Base-by-base conservation (phyloP, 208 protist species). In the Leishmania major region DNA sequence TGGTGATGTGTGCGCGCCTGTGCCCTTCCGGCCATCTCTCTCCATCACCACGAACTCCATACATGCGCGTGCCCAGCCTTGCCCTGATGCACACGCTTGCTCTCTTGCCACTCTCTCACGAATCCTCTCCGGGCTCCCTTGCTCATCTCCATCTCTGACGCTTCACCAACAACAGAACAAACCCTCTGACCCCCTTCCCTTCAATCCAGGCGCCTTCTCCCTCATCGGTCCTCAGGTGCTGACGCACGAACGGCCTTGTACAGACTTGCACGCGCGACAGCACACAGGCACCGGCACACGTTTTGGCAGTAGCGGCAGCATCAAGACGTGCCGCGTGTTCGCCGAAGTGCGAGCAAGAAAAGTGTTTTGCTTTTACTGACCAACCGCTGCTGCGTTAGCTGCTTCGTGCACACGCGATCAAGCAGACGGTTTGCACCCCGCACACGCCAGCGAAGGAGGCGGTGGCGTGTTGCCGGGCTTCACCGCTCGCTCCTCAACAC, bases 381-480 rank as follows among this genome's bases (percentile, higher is more conserved):
- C 22, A 67, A 47, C 78, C 83, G 31, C 31, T 40, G 7, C 62
- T 40, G 31, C 31, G 40, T 40, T 31, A 8, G 31, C 15, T 25
- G 28, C 31, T 81, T 73, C 10, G 74, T 45, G 35, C 17, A 31
- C 45, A 77, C 37, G 31, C 51, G 0, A 77, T 31, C 40, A 37
- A n/a, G 15, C 67, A 77, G 76, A 10, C 62, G 62, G 31, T 15
- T 22, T 69, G 13, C 31, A 69, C 15, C 31, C 31, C 31, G 62
- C 3, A 40, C 62, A 69, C 62, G 4, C 1, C 62, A 40, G 31
- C 10, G 31, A 64, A 78, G 15, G 84, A 60, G 77, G 67, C 85
- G 47, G 82, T 76, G 77, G 51, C 19, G 79, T 64, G 49, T 31
- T 64, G 37, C 25, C 82, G 59, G 35, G 57, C 22, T 57, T 82